phyloP scores from a whole-genome alignment of 768 basidiomycete genomes.

The Suillus subaureus region DNA sequence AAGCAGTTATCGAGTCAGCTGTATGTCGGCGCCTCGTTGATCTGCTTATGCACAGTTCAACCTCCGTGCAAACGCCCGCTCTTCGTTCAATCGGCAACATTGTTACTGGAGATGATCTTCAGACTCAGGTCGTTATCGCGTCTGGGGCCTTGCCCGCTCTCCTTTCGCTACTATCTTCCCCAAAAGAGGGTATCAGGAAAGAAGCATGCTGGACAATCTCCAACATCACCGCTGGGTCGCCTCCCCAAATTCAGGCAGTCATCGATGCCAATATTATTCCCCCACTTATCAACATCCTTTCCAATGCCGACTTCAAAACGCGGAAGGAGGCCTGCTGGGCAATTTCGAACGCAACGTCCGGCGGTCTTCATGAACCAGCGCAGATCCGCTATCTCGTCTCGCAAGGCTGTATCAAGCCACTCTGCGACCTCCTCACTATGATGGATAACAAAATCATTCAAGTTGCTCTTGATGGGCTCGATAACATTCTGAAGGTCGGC shows the following conservation, averaged over 20 bases:
- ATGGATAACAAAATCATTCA: constrained; percentile 99
- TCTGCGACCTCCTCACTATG: constrained; percentile 94
- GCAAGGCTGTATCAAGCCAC: constrained; percentile 98
- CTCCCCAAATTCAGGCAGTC: constrained; percentile 95
- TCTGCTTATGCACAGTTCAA: constrained; percentile 90
- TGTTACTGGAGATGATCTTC: constrained; percentile 98
- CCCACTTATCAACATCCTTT: constrained; percentile 96
- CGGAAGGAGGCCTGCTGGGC: constrained; percentile 99
- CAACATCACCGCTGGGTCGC: constrained; percentile 96
- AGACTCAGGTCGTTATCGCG: constrained; percentile 98
- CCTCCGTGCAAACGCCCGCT: constrained; percentile 97
- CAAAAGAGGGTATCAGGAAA: constrained; percentile 98
- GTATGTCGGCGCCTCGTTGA: constrained; percentile 98
- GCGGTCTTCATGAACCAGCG: constrained; percentile 92
- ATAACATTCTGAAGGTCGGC: constrained; percentile 97
- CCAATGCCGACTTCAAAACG: constrained; percentile 98
- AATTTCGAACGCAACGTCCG: constrained; percentile 97
- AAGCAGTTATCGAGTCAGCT: constrained; percentile 98
- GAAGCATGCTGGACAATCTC: constrained; percentile 99
- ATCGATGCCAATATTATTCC: constrained; percentile 99
- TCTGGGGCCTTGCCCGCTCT: constrained; percentile 96
- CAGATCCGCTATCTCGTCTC: constrained; percentile 98
- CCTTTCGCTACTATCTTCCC: constrained; percentile 88
- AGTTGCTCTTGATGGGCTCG: constrained; percentile 96
- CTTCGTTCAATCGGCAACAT: constrained; percentile 99